Conservation (phyloP, 495 filamentous ascomycete genomes). For the Annulohypoxylon moriforme region DNA sequence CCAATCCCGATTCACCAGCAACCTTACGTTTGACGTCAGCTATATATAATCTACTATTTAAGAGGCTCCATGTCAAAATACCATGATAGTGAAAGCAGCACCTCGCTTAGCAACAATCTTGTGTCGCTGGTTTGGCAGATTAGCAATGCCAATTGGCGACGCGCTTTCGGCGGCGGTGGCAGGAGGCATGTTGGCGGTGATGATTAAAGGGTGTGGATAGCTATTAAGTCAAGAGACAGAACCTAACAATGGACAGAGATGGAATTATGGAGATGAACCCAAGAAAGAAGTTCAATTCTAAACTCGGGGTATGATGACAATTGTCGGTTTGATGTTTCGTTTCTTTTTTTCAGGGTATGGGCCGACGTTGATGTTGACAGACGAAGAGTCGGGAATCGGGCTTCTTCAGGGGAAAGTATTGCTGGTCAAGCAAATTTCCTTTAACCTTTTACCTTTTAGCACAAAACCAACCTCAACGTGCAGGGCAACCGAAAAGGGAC, state of each 20-base stretch:
- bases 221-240: constrained; percentile 42
- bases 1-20: constrained; percentile 97
- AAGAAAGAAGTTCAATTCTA: constrained; percentile 22
- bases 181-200: constrained; percentile 71
- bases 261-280: constrained; percentile 21
- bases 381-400: constrained; percentile 21
- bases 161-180: constrained; percentile 79
- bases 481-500: constrained; percentile 43
- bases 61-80: constrained; percentile 52
- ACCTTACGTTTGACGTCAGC: constrained; percentile 68
- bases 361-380: constrained; percentile 41
- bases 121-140: constrained; percentile 97
- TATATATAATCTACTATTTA: constrained; percentile 5
- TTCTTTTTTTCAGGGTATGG: constrained; percentile 17
- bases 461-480: constrained; percentile 33
- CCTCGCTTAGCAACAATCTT: constrained; percentile 99
- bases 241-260: constrained; percentile 4
- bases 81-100: constrained; percentile 99
- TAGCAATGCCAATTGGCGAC: constrained; percentile 99
- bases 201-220: constrained; percentile 49
- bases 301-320: constrained; percentile 18
- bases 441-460: constrained; percentile 7
- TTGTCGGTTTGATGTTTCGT: constrained; percentile 14
- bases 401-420: constrained; percentile 44
- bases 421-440: constrained; percentile 42